Evolutionary conservation across 306 rosid genomes (phyloP).

Genomic region (Luffa acutangula): DNA sequence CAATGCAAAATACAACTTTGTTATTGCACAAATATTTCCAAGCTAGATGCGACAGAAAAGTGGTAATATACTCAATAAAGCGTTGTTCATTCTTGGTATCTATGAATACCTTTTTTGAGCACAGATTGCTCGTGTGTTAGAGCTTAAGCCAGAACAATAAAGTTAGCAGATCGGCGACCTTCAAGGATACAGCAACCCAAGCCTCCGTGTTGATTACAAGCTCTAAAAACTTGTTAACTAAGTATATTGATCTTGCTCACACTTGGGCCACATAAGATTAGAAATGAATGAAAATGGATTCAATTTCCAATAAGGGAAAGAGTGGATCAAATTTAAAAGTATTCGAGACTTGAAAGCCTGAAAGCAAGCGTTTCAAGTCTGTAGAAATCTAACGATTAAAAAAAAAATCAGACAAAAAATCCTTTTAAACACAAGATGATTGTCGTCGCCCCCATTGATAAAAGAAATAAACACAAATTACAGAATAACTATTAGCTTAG

Average conservation of each 20-base stretch:
- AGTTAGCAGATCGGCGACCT: not conserved
- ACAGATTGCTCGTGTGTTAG: not conserved
- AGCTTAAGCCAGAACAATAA: not conserved
- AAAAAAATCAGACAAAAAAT: not conserved
- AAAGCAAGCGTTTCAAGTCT: not conserved
- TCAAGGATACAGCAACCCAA: not conserved
- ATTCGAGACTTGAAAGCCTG: not conserved
- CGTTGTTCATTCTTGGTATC: not conserved
- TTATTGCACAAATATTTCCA: not conserved
- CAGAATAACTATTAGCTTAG: not conserved
- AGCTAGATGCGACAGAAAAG: not conserved
- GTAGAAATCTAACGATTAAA: not conserved
- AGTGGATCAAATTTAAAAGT: not conserved
- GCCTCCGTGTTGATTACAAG: not conserved
- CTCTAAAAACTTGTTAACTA: not conserved
- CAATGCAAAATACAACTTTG: slow-evolving; percentile 3
- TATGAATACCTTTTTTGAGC: not conserved
- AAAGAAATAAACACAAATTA: not conserved
- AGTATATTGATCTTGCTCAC: not conserved
- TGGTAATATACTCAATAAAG: not conserved
- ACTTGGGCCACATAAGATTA: not conserved
- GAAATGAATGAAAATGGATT: not conserved
- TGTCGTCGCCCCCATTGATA: not conserved
- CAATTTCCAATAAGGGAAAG: not conserved
- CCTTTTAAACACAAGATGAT: not conserved